Percentiles rank a stretch among this genome's conserved stretches.
Conservation (phyloP, 495 filamentous ascomycete species). For the Bombardia bombarda region DNA sequence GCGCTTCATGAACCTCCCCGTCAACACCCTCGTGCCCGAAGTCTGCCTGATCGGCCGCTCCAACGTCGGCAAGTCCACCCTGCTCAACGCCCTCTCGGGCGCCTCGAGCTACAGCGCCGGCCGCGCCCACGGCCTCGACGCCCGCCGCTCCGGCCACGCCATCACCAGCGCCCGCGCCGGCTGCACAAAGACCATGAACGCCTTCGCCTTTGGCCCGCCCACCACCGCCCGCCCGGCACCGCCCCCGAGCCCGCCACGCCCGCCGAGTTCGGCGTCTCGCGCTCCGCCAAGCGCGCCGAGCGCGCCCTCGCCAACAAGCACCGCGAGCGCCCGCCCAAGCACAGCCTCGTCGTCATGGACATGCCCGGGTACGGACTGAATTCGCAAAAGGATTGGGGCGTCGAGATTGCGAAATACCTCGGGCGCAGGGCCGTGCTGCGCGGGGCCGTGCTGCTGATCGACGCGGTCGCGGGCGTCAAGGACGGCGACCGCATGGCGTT, state of each 20-base stretch:
- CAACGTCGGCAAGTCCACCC: slow-evolving; percentile 86
- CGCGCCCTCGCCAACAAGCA: slow-evolving; percentile 3
- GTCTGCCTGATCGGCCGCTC: slow-evolving; percentile 61
- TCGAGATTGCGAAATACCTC: slow-evolving; percentile 81
- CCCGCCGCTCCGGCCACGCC: slow-evolving; percentile 30
- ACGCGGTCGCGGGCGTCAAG: slow-evolving; percentile 76
- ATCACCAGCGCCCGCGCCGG: slow-evolving; percentile 68
- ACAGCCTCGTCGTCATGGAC: slow-evolving; percentile 65
- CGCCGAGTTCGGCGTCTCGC: not conserved
- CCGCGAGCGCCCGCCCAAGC: slow-evolving; percentile 42
- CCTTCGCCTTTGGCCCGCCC: slow-evolving; percentile 62
- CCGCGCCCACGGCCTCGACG: slow-evolving; percentile 13
- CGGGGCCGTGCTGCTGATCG: slow-evolving; percentile 77
- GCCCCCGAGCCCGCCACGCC: not conserved
- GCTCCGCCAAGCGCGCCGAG: slow-evolving; percentile 10
- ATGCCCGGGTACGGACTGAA: slow-evolving; percentile 92
- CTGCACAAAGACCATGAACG: slow-evolving; percentile 74
- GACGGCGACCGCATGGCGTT: slow-evolving; percentile 59
- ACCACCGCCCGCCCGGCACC: not conserved
- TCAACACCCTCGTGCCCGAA: slow-evolving; percentile 50
- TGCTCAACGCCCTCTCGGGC: slow-evolving; percentile 76
- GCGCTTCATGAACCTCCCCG: slow-evolving; percentile 60
- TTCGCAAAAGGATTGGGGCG: slow-evolving; percentile 70
- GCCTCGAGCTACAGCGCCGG: slow-evolving; percentile 21
- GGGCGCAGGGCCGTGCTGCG: slow-evolving; percentile 62